A percentile compares a stretch with the other conserved stretches of the same genome.
Evolutionary conservation across 148 eudicot species (phyloP).

Genomic region (Rhododendron ovatum): DNA sequence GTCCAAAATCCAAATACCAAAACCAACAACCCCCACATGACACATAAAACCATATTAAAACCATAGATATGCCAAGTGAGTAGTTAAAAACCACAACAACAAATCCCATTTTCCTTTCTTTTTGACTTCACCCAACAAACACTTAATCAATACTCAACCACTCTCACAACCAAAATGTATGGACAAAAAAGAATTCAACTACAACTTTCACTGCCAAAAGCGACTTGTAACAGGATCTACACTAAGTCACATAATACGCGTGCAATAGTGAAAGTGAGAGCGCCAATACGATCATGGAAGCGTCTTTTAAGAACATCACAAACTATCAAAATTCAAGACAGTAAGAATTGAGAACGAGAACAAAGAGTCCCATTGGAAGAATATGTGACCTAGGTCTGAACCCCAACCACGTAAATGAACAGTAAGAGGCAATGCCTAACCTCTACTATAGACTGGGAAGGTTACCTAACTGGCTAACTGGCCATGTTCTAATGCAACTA

Average conservation of each 20-base stretch:
- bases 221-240: background rate
- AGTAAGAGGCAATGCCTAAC: background rate
- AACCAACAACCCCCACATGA: background rate
- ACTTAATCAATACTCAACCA: background rate
- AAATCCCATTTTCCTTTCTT: background rate
- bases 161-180: background rate
- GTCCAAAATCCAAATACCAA: too few relatives aligned
- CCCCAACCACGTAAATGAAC: background rate
- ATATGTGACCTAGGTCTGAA: background rate
- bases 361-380: background rate
- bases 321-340: background rate
- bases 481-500: background rate
- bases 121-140: background rate
- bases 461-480: background rate
- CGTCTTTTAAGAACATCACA: background rate
- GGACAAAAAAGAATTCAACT: background rate
- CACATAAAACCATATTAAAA: background rate
- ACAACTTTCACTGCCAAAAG: too few relatives aligned
- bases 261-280: background rate
- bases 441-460: background rate
- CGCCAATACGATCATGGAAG: background rate
- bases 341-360: background rate
- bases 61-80: background rate
- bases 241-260: background rate
- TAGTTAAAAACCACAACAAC: background rate